A percentile compares a stretch with the other conserved stretches of the same genome.
These are phyloP conservation scores for Daldinia caldariorum DNA, from an alignment of 495 filamentous ascomycete species.

Conservation along the genomic window DNA sequence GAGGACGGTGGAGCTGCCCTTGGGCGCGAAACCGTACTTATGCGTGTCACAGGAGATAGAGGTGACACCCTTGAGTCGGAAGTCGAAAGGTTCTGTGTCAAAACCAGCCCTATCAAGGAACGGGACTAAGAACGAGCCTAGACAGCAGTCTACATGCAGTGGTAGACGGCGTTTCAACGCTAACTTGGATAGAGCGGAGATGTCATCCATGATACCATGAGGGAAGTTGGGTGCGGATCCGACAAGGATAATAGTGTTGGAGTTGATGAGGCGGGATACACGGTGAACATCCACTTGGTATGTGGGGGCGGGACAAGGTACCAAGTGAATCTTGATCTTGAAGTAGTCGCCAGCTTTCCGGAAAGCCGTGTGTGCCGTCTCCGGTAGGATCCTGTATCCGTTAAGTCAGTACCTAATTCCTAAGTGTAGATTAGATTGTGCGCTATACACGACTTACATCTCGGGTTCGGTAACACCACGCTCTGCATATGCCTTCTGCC, in stretches of 20 bases:
- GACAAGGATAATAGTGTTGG: conserved; percentile 95
- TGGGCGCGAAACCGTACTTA: conserved; percentile 98
- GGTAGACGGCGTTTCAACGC: conserved; percentile 81
- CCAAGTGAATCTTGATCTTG: conserved; percentile 91
- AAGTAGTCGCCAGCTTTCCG: conserved; percentile 95
- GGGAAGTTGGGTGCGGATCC: conserved; percentile 97
- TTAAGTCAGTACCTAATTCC: conserved; percentile 14
- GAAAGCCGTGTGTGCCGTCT: conserved; percentile 95
- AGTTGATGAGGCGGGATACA: conserved; percentile 87
- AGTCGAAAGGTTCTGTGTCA: conserved; percentile 87
- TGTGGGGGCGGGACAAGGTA: conserved; percentile 82
- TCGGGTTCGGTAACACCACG: conserved; percentile 91
- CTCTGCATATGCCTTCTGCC: conserved; percentile 87
- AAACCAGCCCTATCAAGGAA: conserved; percentile 93
- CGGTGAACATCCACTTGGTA: conserved; percentile 83
- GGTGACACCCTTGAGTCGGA: conserved; percentile 91
- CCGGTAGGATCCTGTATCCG: conserved; percentile 79
- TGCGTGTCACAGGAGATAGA: conserved; percentile 96
- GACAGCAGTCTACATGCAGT: conserved; percentile 96
- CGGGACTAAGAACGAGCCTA: conserved; percentile 93
- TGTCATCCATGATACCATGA: conserved; percentile 97
- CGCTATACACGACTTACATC: conserved; percentile 67
- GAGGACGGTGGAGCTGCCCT: conserved; percentile 91
- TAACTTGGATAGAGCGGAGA: conserved; percentile 82
- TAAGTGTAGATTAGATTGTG: neutral